Evolutionary conservation across 2,329 filamentous ascomycete species (phyloP).

Genomic region (Colletotrichum chrysophilum): DNA sequence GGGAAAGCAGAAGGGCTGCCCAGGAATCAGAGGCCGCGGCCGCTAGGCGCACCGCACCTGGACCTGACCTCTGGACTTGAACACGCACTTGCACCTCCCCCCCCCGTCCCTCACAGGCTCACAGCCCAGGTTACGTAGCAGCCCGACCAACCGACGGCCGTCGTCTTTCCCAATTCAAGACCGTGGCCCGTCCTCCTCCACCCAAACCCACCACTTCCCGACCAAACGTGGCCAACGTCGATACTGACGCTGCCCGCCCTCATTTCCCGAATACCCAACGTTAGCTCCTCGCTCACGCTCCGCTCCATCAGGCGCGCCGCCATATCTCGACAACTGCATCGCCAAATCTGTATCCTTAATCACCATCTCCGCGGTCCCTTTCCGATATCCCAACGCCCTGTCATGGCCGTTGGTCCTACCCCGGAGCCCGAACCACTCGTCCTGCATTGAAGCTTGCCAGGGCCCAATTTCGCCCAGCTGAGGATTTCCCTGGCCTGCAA

Average conservation of each 20-base stretch:
- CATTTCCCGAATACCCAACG: constrained; percentile 17
- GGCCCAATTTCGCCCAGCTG: constrained; percentile 11
- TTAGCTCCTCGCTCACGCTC: neutral
- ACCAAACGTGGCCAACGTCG: constrained; percentile 17
- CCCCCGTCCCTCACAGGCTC: neutral
- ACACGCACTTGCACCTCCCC: neutral
- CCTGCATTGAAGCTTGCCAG: constrained; percentile 17
- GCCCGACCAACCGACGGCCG: neutral
- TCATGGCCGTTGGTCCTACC: constrained; percentile 13
- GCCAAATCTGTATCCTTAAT: constrained; percentile 11
- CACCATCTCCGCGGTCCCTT: neutral
- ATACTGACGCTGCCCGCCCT: constrained; percentile 13
- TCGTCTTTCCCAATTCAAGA: constrained; percentile 10
- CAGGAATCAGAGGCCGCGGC: neutral
- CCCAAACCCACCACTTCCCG: constrained; percentile 7
- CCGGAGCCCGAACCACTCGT: constrained; percentile 3
- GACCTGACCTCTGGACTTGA: neutral
- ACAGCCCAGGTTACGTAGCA: neutral
- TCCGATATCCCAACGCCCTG: neutral
- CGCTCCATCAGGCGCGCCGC: neutral
- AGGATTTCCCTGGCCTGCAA: constrained; percentile 18
- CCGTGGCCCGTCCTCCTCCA: constrained; percentile 14
- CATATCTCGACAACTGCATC: constrained; percentile 11
- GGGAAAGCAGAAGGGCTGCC: neutral
- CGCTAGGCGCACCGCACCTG: neutral